phyloP scores from a whole-genome alignment of 1,139 yeast species.

The Suhomyces bokatorum region DNA sequence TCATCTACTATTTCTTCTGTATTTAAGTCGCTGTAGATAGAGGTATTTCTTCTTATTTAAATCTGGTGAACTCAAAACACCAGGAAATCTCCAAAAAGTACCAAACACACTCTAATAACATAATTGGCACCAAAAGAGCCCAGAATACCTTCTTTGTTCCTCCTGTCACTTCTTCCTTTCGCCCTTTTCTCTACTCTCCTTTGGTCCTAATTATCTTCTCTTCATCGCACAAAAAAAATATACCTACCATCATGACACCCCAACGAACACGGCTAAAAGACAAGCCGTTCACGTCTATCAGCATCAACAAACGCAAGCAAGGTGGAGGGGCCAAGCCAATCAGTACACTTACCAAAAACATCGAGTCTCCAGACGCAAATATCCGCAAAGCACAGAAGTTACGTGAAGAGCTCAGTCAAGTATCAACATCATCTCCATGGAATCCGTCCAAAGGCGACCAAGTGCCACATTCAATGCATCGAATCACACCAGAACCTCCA shows the following conservation, averaged over 20 bases:
- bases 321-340: slow-evolving; percentile 15
- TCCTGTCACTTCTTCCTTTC: not conserved
- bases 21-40: no score
- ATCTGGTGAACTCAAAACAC: no score
- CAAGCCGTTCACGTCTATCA: slow-evolving; percentile 13
- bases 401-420: slow-evolving; percentile 6
- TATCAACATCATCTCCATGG: not conserved
- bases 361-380: slow-evolving; percentile 2
- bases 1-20: no score
- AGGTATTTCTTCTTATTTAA: no score
- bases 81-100: no score
- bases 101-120: no score
- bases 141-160: no score
- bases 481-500: not conserved
- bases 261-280: slow-evolving; percentile 12
- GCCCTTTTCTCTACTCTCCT: not conserved
- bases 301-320: slow-evolving; percentile 11
- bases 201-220: not conserved
- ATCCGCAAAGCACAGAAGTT: slow-evolving; percentile 8
- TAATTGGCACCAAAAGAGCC: no score
- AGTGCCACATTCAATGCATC: not conserved
- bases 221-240: slow-evolving; percentile 7
- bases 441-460: not conserved
- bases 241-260: slow-evolving; percentile 6
- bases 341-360: slow-evolving; percentile 8